Base-by-base conservation (phyloP, 192 early-diverging fungal species). In the Entomortierella lignicola region DNA sequence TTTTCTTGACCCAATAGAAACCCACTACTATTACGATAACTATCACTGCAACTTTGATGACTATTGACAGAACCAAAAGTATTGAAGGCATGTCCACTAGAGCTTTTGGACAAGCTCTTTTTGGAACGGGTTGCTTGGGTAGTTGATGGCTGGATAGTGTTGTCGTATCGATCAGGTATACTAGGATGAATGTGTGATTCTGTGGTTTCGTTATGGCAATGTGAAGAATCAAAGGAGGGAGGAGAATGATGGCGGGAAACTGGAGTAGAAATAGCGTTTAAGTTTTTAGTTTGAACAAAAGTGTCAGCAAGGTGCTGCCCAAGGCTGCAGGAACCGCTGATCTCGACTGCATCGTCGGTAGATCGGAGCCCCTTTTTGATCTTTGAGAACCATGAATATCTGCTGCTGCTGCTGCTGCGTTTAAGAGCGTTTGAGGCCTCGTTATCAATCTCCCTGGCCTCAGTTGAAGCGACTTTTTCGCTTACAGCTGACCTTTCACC, bases 1-100 rank as follows among this genome's bases (percentile, higher is more conserved):
- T 44, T 44, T 21, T 62, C 59, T 55, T 71, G 69, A 10, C 52
- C 57, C 25, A 66, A 43, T 21, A 55, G n/a, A 31, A 29, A 43
- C 0, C 37, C 41, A 15, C 44, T 48, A 42, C 52, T 54, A 20
- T 43, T 53, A 21, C 52, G 63, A 12, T 21, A 51, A 34, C 50
- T 61, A 17, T 20, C 60, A 34, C 37, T 31, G 13, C 8, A 7
- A 26, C 61, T 56, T 29, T 1, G 47, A 12, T 64, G 50, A 23
- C 34, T 42, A 2, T 37, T 41, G 13, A 20, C 21, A 8, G 48
- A 47, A n/a, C n/a, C 25, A n/a, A 43, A 32, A 15, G 53, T 55
- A 41, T 54, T 64, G 34, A 55, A 44, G 39, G 39, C 27, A 27
- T 42, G 11, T 55, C 39, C 50, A 25, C 51, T 65, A 31, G 52